These are phyloP conservation scores for Trypanosoma melophagium DNA, from an alignment of 208 protist genomes.

Conservation along the genomic window DNA sequence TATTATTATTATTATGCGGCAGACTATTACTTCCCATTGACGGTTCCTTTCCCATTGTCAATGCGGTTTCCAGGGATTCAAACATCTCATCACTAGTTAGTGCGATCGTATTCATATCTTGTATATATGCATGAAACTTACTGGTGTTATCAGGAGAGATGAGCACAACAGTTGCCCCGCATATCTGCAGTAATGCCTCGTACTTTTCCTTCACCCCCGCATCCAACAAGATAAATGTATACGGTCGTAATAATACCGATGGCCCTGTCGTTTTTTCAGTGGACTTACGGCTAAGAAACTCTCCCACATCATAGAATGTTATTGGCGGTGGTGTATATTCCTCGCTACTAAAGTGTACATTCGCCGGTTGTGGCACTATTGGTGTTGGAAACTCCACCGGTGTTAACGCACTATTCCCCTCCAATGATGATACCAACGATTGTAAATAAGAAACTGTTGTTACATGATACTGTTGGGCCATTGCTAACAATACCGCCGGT, in stretches of 20 bases:
- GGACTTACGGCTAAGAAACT: conserved; percentile 52
- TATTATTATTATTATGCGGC: neutral
- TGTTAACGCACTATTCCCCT: conserved; percentile 31
- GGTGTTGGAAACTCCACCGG: conserved; percentile 47
- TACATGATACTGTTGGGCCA: conserved; percentile 67
- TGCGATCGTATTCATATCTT: neutral
- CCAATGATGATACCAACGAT: conserved; percentile 30
- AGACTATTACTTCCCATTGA: neutral
- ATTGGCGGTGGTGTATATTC: conserved; percentile 53
- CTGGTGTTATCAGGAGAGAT: conserved; percentile 22
- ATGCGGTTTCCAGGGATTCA: neutral
- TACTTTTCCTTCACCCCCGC: conserved; percentile 25
- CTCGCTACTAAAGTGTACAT: conserved; percentile 38
- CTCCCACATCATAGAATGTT: conserved; percentile 52
- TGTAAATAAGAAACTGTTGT: conserved; percentile 56
- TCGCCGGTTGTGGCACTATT: conserved; percentile 36
- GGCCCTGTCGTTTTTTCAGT: conserved; percentile 11
- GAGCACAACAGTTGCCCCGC: conserved; percentile 36
- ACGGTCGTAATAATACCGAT: conserved; percentile 27
- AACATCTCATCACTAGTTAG: conserved; percentile 21
- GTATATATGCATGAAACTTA: conserved; percentile 7
- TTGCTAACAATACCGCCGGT: conserved; percentile 50
- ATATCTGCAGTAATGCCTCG: conserved; percentile 31
- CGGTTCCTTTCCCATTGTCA: neutral
- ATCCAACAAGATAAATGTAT: conserved; percentile 53